Evolutionary conservation across 2,329 filamentous ascomycete species (phyloP), one percentile per base, ranked within the genome.

Genomic region (Colletotrichum sp.): DNA sequence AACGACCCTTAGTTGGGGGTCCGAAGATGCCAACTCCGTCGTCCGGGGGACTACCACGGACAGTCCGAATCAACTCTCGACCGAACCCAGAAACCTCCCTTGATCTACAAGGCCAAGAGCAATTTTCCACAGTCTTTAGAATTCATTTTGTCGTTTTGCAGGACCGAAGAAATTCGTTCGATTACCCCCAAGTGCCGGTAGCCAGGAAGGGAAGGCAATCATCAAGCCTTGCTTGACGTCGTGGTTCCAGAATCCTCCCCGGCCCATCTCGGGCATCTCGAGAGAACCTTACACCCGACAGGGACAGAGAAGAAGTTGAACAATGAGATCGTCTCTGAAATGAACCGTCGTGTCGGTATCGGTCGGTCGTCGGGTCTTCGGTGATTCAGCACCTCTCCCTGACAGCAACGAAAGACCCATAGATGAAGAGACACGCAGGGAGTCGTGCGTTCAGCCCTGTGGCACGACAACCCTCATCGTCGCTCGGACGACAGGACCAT

Each of bases 11-110:
- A 76, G 71, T 76, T 76, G 75, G 75, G 75, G 75, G 67, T 76
- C 75, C 75, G 75, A 75, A 62, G 63, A 62, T 52, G 52, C 48
- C 65, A 76, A 74, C 75, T 76, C 75, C 75, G 75, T 75, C 57
- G 75, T 75, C 71, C 71, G 75, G 73, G 72, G 52, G 59, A 63
- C 34, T 32, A 52, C 36, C 59, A 34, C 59, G 48, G 63, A 72
- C 48, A 39, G 22, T 44, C 28, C 34, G 65, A 66, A 60, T 44
- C 59, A 26, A 55, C 22, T 30, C 34, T 26, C 66, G 36, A 24
- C 57, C 55, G 34, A 30, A n/a, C 55, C 44, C 44, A 24, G 34
- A 71, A 48, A 30, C 28, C 22, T 70, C 68, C 68, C 68, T 70
- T 70, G 57, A 34, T 70, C 68, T 52, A 52, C 68, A 70, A 28